phyloP scores from a whole-genome alignment of 2,329 filamentous ascomycete genomes.

The Stemphylium vesicarium region DNA sequence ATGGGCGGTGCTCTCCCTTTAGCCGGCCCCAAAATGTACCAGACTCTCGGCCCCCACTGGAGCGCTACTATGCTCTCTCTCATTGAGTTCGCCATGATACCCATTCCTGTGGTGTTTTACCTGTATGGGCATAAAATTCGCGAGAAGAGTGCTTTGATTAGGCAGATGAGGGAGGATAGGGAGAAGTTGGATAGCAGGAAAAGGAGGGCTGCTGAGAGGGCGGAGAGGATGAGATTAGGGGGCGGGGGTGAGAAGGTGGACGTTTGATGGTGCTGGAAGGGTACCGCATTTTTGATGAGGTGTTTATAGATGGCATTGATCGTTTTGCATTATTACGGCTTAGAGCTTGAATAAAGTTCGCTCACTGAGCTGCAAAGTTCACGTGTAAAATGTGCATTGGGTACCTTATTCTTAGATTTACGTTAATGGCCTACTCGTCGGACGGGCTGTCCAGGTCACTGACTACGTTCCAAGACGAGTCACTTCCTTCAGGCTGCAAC shows the following conservation, averaged over 20 bases:
- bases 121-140: conserved; percentile 64
- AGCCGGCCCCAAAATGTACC: conserved; percentile 69
- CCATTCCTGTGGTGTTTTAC: conserved; percentile 83
- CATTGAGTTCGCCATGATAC: conserved; percentile 75
- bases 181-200: conserved; percentile 52
- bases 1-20: conserved; percentile 81
- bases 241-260: conserved; percentile 22
- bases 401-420: too few species aligned
- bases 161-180: conserved; percentile 52
- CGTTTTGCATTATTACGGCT: too few species aligned
- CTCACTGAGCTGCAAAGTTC: too few species aligned
- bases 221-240: conserved; percentile 45
- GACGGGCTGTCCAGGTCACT: not conserved
- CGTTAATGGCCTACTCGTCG: too few species aligned
- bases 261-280: conserved; percentile 2
- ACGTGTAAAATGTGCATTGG: too few species aligned
- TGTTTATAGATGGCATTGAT: not conserved
- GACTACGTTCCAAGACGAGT: conserved; percentile 11
- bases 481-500: not conserved
- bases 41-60: conserved; percentile 74
- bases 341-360: too few species aligned
- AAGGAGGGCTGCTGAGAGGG: conserved; percentile 46
- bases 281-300: too few species aligned
- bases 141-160: conserved; percentile 61
- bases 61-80: conserved; percentile 77